Evolutionary conservation across 1,139 yeast genomes (phyloP).

Genomic region (Wickerhamomyces sp.): DNA sequence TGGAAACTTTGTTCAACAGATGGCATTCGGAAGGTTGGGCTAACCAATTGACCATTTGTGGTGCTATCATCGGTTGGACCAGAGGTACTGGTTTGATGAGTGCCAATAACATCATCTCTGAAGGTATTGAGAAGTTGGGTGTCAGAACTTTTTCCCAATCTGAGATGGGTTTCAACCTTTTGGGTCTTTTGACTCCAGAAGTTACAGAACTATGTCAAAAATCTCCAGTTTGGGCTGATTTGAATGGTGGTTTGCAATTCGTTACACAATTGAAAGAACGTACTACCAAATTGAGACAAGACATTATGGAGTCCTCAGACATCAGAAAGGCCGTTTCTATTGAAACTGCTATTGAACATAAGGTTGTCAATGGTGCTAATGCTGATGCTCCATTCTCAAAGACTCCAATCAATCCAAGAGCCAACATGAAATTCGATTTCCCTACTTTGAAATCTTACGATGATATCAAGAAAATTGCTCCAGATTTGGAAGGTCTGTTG

Average conservation of each 20-base stretch:
- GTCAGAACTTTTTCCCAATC: constrained; percentile 97
- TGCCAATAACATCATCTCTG: constrained; percentile 95
- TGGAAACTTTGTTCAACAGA: constrained; percentile 96
- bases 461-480: constrained; percentile 63
- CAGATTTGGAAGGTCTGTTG: constrained; percentile 83
- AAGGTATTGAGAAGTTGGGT: constrained; percentile 92
- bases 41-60: constrained; percentile 89
- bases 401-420: constrained; percentile 81
- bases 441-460: constrained; percentile 78
- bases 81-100: constrained; percentile 99
- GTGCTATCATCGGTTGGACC: constrained; percentile 99
- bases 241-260: constrained; percentile 97
- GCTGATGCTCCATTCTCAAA: constrained; percentile 83
- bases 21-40: constrained; percentile 99
- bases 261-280: constrained; percentile 87
- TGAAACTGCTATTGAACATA: constrained; percentile 90
- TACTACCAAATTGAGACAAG: constrained; percentile 75
- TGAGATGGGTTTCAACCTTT: constrained; percentile 97
- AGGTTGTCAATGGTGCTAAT: constrained; percentile 82
- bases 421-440: constrained; percentile 91
- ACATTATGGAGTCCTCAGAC: constrained; percentile 80
- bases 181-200: constrained; percentile 88
- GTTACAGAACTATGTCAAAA: constrained; percentile 85
- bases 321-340: constrained; percentile 93
- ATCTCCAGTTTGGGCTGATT: constrained; percentile 93